Base-by-base conservation (phyloP, 768 basidiomycete genomes). In the Collybia sp. region DNA sequence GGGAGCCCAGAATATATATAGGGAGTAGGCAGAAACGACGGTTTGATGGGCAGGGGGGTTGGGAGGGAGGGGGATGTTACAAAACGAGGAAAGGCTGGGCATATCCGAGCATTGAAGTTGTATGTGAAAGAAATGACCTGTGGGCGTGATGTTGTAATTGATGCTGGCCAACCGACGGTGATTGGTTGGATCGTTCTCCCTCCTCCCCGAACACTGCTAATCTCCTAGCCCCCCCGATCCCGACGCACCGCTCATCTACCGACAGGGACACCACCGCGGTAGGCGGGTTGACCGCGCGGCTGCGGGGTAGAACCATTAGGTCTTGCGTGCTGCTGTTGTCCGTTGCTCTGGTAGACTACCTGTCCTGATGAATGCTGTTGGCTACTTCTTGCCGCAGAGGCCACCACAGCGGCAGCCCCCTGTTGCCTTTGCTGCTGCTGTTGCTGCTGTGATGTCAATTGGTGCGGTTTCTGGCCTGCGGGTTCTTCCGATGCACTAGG, bases 401-500 rank as follows among this genome's bases (percentile, higher is more conserved):
- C 33, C 38, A 43, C 42, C 46, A 57, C 47, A 55, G 57, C 33
- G 46, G 56, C 33, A 37, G 43, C 42, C 15, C 40, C 48, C 40
- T 64, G 63, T 32, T 60, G 63, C 35, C 59, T 55, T 43, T 62
- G 59, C 54, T 70, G 71, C 31, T 60, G 59, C 34, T 64, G 57
- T 53, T 65, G 64, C 48, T 69, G 70, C 40, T 65, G 65, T 48
- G 61, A 60, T 42, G 46, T 51, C 47, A 64, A 62, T 50, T 58
- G 56, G 46, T 61, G 64, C 37, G 61, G 60, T 42, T 62, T 64
- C 53, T 56, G 55, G 40, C 58, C 55, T 13, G 61, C 53, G 47
- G 71, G 69, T 47, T 75, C 76, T 40, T 74, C 71, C 10, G 70
- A 60, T 1, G 71, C 63, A 43, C 73, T 69, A 1, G 93, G 95